These are phyloP conservation scores for Talaromyces albobiverticillius DNA, from an alignment of 2,329 filamentous ascomycete genomes.

Conservation along the genomic window DNA sequence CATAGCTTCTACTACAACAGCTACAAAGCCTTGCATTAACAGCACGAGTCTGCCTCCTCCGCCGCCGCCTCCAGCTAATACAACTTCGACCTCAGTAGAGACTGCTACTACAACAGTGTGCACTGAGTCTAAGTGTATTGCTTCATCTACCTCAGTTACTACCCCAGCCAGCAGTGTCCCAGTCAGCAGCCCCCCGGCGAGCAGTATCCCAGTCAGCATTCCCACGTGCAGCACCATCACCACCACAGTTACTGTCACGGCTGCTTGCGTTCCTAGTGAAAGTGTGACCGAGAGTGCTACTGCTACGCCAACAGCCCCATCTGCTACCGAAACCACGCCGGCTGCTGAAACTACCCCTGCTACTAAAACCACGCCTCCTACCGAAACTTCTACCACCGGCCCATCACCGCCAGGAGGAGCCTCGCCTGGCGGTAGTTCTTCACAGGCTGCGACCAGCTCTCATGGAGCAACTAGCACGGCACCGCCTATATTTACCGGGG, in stretches of 20 bases:
- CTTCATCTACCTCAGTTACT: not conserved
- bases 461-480: not conserved
- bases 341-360: not conserved
- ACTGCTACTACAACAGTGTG: not conserved
- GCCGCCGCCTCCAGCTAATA: not conserved
- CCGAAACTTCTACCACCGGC: not conserved
- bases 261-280: not conserved
- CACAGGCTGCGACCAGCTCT: not conserved
- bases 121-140: no score
- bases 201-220: no score
- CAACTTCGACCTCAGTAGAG: not conserved
- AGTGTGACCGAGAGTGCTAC: not conserved
- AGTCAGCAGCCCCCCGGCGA: no score
- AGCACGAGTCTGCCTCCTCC: not conserved
- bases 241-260: not conserved
- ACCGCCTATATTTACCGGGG: conserved; percentile 5
- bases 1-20: not conserved
- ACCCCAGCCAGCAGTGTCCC: not conserved
- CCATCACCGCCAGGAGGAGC: not conserved
- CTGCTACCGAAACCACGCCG: not conserved
- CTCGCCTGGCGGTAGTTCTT: not conserved
- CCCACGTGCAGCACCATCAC: not conserved
- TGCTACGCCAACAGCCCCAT: not conserved
- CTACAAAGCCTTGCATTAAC: not conserved
- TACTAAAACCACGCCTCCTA: not conserved